Evolutionary conservation across 2,329 filamentous ascomycete genomes (phyloP), one percentile per base, ranked within the genome.

Genomic region (Microcyclospora pomicola): DNA sequence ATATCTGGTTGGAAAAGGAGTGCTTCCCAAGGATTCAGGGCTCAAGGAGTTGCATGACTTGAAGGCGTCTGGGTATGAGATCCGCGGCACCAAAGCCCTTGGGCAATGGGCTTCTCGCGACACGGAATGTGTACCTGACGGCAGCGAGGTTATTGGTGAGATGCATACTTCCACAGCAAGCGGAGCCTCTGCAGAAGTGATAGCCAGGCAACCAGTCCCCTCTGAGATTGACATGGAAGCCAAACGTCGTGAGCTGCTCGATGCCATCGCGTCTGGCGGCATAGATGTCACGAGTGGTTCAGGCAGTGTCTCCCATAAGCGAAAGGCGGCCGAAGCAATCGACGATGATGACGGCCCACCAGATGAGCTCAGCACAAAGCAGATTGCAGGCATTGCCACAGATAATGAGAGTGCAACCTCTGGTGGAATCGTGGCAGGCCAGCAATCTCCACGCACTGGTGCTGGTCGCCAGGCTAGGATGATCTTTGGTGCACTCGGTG

Each of bases 401-500:
- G 30, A 31, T 4, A 9, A 15, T 15, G 30, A 31, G 14, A 9
- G 30, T n/a, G 14, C 12, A 6, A 31, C 5, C 4, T 24, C 19
- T 24, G 7, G 7, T 24, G 19, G 19, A 4, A 24, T 24, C 4
- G 19, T 24, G 19, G 19, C 7, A 24, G 5, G 7, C 7, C 19
- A 24, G 7, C 19, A 24, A 24, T 24, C 19, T 24, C 19, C 19
- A 24, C 27, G 14, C 27, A 31, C 30, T 5, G 30, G 30, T 9
- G 30, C 4, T n/a, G 12, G 9, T n/a, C 12, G 14, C 9, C 38
- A 36, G 12, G 5, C 39, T n/a, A 72, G 82, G 46, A 64, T 87
- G 40, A 57, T 88, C 0, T 83, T 86, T 49, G 77, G 77, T 7
- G 78, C 81, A 6, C 65, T 88, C 3, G 83, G 82, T 3, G 58